These are phyloP conservation scores for Fusarium metavorans DNA, from an alignment of 2,329 filamentous ascomycete species.

Conservation along the genomic window DNA sequence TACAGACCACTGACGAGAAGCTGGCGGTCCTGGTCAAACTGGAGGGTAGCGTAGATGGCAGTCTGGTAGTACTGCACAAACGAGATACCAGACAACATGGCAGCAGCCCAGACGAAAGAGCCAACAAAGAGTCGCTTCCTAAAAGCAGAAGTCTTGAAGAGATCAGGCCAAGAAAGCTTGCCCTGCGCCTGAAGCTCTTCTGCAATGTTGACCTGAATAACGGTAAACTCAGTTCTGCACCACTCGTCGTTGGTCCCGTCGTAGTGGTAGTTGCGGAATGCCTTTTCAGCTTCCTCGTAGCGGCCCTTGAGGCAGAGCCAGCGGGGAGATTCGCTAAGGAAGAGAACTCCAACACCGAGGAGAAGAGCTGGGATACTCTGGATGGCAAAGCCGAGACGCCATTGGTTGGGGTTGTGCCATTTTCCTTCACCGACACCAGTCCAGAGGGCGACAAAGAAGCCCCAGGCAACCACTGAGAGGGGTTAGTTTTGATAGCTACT, in stretches of 20 bases:
- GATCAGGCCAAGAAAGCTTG: constrained; percentile 48
- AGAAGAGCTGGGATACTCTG: constrained; percentile 50
- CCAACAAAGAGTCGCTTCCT: constrained; percentile 54
- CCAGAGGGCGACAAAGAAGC: constrained; percentile 56
- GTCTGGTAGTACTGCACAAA: constrained; percentile 59
- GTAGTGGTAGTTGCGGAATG: constrained; percentile 51
- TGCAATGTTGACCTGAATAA: constrained; percentile 52
- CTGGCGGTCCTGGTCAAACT: constrained; percentile 51
- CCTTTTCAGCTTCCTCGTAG: constrained; percentile 50
- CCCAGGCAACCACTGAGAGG: constrained; percentile 54
- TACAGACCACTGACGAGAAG: constrained; percentile 56
- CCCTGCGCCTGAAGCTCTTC: constrained; percentile 47
- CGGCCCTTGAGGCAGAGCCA: constrained; percentile 53
- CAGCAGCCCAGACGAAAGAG: constrained; percentile 55
- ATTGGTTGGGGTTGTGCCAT: constrained; percentile 54
- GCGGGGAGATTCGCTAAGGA: constrained; percentile 52
- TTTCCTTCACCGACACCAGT: constrained; percentile 54
- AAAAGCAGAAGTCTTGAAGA: constrained; percentile 50
- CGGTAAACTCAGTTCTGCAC: constrained; percentile 49
- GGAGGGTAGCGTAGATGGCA: constrained; percentile 55
- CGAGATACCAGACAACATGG: constrained; percentile 56
- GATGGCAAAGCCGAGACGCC: constrained; percentile 54
- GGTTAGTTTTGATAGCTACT: background rate
- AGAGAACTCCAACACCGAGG: constrained; percentile 50
- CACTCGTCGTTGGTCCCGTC: constrained; percentile 52